A percentile compares a stretch with the other conserved stretches of the same genome.
These are phyloP conservation scores for Protostelium mycophagum DNA, from an alignment of 78 protist species.

Conservation along the genomic window DNA sequence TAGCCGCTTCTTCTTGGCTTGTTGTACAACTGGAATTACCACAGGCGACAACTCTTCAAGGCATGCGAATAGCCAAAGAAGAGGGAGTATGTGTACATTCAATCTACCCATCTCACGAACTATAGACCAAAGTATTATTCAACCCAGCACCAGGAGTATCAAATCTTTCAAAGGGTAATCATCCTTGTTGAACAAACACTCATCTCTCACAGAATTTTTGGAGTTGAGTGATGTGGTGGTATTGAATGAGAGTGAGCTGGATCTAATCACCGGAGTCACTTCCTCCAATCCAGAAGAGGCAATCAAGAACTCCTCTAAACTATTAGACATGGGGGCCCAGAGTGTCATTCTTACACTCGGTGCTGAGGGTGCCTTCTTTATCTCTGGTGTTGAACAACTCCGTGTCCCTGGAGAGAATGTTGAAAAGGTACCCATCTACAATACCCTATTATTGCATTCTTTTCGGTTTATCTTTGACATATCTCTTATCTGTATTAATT, in stretches of 20 bases:
- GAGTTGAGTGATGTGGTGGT: not conserved
- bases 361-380: not conserved
- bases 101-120: not conserved
- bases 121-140: not conserved
- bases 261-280: not conserved
- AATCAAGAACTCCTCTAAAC: not conserved
- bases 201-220: not conserved
- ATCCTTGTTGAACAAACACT: not conserved
- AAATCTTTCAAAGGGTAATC: not conserved
- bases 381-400: not conserved
- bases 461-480: no score
- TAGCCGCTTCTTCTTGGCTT: conserved; percentile 10
- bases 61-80: conserved; percentile 28
- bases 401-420: not conserved
- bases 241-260: not conserved
- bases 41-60: conserved; percentile 9
- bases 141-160: not conserved
- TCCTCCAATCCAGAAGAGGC: not conserved
- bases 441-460: no score
- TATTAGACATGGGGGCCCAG: not conserved
- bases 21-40: conserved; percentile 41
- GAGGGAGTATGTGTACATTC: not conserved
- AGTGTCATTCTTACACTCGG: not conserved
- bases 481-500: no score
- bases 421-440: no score